Conservation (phyloP, 306 rosid species). For the Macrotyloma uniflorum region DNA sequence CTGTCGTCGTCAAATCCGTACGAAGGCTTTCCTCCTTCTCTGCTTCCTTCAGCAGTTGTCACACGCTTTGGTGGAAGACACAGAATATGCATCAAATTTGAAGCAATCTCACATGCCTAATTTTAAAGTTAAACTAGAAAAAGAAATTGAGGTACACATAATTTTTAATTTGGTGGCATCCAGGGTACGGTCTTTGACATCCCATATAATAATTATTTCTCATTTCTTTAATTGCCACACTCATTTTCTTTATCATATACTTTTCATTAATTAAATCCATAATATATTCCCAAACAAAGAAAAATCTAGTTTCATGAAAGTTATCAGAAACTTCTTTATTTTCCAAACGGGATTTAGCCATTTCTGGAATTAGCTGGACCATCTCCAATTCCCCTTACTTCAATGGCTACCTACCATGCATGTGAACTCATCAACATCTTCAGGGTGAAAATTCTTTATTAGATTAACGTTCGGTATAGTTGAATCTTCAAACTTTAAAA, state of each 20-base stretch:
- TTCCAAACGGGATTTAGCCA: slow-evolving; percentile 20
- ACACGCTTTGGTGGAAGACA: slow-evolving; percentile 31
- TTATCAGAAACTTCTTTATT: slow-evolving; percentile 53
- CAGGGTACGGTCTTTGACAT: slow-evolving; percentile 52
- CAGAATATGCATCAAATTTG: slow-evolving; percentile 41
- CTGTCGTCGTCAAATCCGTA: slow-evolving; percentile 67
- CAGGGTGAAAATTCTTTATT: neutral
- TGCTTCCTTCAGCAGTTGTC: slow-evolving; percentile 34
- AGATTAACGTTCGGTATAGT: neutral
- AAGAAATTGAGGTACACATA: neutral
- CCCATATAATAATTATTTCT: slow-evolving; percentile 27
- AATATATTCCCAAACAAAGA: slow-evolving; percentile 36
- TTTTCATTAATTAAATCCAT: slow-evolving; percentile 30
- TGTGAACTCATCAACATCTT: neutral
- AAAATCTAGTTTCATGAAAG: slow-evolving; percentile 44
- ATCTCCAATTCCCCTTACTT: slow-evolving; percentile 28
- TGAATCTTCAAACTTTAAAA: neutral
- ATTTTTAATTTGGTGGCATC: slow-evolving; percentile 45
- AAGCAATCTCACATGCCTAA: slow-evolving; percentile 26
- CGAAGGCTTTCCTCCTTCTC: slow-evolving; percentile 34
- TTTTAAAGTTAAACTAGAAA: neutral
- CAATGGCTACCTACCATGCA: slow-evolving; percentile 20
- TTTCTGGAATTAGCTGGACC: slow-evolving; percentile 40
- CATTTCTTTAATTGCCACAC: slow-evolving; percentile 51
- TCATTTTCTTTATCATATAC: no score